Conservation (phyloP, 2,329 filamentous ascomycete genomes). For the Cladophialophora psammophila region DNA sequence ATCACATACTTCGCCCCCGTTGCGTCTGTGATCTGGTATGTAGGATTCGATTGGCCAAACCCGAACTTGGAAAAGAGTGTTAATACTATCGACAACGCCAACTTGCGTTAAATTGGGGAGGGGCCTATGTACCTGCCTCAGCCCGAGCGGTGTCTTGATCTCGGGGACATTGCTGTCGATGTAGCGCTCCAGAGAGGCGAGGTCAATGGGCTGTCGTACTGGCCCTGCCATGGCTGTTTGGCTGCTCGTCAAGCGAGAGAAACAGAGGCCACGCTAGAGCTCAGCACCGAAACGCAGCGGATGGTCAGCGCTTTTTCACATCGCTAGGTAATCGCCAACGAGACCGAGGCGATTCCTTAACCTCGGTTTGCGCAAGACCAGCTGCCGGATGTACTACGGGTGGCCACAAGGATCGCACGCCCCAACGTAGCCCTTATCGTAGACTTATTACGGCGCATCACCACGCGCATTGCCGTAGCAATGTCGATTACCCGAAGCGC, state of each 20-base stretch:
- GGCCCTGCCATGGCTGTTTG: conserved; percentile 72
- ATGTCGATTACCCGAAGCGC: neutral
- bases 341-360: neutral
- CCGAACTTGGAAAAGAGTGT: conserved; percentile 72
- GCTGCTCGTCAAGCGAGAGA: neutral
- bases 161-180: conserved; percentile 78
- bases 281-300: neutral
- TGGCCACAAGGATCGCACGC: neutral
- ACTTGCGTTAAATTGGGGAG: neutral
- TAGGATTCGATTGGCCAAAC: conserved; percentile 97
- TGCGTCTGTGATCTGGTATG: conserved; percentile 83
- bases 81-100: neutral
- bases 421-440: neutral
- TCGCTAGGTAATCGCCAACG: neutral
- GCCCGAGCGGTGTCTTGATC: conserved; percentile 80
- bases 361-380: neutral
- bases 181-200: conserved; percentile 79
- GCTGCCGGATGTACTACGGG: neutral
- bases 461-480: neutral
- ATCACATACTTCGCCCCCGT: conserved; percentile 79
- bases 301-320: neutral
- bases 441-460: neutral
- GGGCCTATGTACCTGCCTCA: conserved; percentile 76
- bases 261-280: neutral
- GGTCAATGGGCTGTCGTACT: conserved; percentile 89